Evolutionary conservation across 116 monocot species (phyloP), one percentile per base, ranked within the genome.

Genomic region (Dioscorea cayenensis): DNA sequence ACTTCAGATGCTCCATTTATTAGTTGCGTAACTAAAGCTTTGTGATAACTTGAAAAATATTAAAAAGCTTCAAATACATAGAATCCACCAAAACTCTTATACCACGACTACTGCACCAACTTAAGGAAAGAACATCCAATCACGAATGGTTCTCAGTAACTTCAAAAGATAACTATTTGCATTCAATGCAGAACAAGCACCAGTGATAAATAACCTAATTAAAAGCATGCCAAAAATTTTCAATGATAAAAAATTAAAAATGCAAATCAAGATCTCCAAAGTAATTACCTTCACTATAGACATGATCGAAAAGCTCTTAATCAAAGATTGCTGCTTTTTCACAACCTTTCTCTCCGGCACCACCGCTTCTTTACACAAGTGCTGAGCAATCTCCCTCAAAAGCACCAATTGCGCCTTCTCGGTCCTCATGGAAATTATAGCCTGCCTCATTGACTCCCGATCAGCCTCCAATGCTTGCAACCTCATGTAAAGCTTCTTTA

Each of bases 391-490:
- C 86, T 90, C 96, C 76, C 71, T 88, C 60, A 88, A 67, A 51
- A 97, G 73, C 49, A 88, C 82, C 21, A 84, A 59, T 68, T 97
- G 93, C 10, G 90, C 84, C 64, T 90, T 87, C 50, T 97, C 96
- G 0, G 84, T 90, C 60, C 80, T 71, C 86, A 97, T 84, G 10
- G 87, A 81, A 70, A 88, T 76, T n/a, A 92, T 81, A 16, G 81
- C 81, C 73, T 92, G 84, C 77, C 79, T 74, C 90, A 97, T 92
- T 0, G 93, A 84, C 76, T 97, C 96, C 77, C 92, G 82, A 37
- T 97, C 92, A 0, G 96, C 92, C 75, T 95, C 96, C 22, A 97
- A 77, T 1, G 79, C 96, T 72, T 92, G 90, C 35, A 97, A 59
- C 74, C 92, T 83, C 82, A 73, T 77, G 67, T 86, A 86, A 28